Base-by-base conservation (phyloP, 2,329 filamentous ascomycete genomes). In the Sporothrix sp. region DNA sequence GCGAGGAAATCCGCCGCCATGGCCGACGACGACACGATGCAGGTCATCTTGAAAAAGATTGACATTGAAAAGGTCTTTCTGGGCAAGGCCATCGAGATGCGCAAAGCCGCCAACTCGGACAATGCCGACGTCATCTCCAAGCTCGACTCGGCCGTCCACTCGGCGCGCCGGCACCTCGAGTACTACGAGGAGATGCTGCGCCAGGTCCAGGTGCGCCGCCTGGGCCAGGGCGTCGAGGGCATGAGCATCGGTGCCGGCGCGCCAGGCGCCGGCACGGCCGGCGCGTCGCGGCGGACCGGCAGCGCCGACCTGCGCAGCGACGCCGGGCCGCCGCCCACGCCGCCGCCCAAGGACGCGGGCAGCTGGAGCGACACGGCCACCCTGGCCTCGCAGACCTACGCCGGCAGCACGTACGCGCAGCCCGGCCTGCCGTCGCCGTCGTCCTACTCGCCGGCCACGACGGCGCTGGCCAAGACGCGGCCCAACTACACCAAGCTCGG, bases 401-500 rank as follows among this genome's bases (percentile, higher is more conserved):
- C 78, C 57, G 81, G 82, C 51, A 73, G 79, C 33, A n/a, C 25
- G 21, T 33, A 21, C 16, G 7, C 11, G 3, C 38, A 35, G 44
- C 20, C 11, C 54, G 85, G 86, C 57, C 71, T 39, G 25, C 27
- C 25, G n/a, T 51, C 51, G 5, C 49, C 52, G 10, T 32, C 47
- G 5, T 36, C 27, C 16, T 53, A 45, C 13, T 55, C 54, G 0
- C 52, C 52, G 1, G 40, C 52, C 7, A 44, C 28, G 8, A 39
- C 48, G 8, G 18, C 56, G 48, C 73, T 83, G 33, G 84, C 87
- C 50, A 91, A 88, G 68, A 71, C 82, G 48, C 76, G 88, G 47
- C 86, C 87, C 39, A 96, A 96, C 68, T 98, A 89, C 68, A 95
- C 89, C 66, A 97, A 96, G 71, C 81, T 98, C 60, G 91, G 91